These are phyloP conservation scores for Dactylis glomerata DNA, from an alignment of 176 grass and related monocot species.

Conservation along the genomic window DNA sequence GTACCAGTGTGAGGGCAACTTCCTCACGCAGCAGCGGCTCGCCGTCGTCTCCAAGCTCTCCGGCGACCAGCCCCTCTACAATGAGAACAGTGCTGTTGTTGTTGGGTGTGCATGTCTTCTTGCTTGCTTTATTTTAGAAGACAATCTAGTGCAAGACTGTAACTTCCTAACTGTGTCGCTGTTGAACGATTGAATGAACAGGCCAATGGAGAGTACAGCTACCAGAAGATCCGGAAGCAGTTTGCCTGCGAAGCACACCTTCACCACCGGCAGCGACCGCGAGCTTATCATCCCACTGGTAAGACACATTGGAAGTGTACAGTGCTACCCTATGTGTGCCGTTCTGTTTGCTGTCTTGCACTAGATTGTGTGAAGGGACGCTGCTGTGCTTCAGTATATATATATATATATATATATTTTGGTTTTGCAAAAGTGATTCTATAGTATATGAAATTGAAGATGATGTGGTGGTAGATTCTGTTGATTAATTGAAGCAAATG, in stretches of 20 bases:
- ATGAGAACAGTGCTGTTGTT: slow-evolving; percentile 70
- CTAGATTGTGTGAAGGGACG: too few species aligned
- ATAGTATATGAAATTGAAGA: too few species aligned
- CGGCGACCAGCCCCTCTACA: slow-evolving; percentile 95
- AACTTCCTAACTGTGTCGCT: neutral
- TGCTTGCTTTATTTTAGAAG: neutral
- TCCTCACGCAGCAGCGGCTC: slow-evolving; percentile 84
- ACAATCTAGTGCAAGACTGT: too few species aligned
- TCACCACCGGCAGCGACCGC: slow-evolving; percentile 94
- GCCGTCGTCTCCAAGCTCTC: slow-evolving; percentile 83
- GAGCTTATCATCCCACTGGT: slow-evolving; percentile 79
- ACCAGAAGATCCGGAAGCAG: slow-evolving; percentile 74
- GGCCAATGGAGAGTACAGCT: slow-evolving; percentile 52
- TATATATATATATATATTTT: too few species aligned
- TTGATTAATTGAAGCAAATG: too few species aligned
- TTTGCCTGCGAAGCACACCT: slow-evolving; percentile 55
- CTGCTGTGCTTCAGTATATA: too few species aligned
- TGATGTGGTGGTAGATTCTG: too few species aligned
- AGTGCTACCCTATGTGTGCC: too few species aligned
- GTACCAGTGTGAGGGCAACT: slow-evolving; percentile 80
- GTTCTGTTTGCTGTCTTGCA: too few species aligned
- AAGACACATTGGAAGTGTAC: too few species aligned
- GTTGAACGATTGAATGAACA: neutral
- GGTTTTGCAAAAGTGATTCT: too few species aligned
- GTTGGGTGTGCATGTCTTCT: slow-evolving; percentile 49